phyloP scores from a whole-genome alignment of 345 rosid species.

The Punica granatum region DNA sequence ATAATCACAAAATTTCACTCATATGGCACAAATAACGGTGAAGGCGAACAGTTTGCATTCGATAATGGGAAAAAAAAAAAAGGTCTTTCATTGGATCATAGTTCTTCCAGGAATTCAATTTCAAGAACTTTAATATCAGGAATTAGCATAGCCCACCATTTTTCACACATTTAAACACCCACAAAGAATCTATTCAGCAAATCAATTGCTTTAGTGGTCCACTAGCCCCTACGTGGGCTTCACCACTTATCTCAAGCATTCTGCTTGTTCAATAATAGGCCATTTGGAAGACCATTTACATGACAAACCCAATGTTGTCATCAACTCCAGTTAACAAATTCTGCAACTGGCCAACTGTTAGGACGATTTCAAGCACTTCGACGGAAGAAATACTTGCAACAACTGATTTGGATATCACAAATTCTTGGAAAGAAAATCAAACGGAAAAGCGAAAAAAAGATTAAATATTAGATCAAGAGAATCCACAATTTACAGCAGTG shows the following conservation, averaged over 20 bases:
- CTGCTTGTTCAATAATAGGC: background rate
- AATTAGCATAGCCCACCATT: background rate
- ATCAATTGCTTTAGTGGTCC: background rate
- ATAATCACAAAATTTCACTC: background rate
- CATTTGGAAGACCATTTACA: background rate
- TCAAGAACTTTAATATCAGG: no score
- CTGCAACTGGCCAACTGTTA: background rate
- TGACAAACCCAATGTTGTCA: background rate
- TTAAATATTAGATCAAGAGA: background rate
- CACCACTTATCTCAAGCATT: background rate
- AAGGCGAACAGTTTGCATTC: no score
- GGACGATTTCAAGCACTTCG: background rate
- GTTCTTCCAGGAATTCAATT: no score
- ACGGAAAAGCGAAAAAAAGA: background rate
- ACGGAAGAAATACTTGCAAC: background rate
- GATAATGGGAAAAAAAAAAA: no score
- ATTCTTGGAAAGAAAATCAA: background rate
- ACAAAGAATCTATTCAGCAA: background rate
- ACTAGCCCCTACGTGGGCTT: background rate
- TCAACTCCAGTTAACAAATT: background rate
- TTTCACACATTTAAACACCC: background rate
- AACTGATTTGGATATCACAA: background rate
- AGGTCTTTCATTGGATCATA: no score
- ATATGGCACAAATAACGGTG: no score
- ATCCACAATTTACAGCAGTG: background rate